Evolutionary conservation across 148 eudicot species (phyloP).

Genomic region (Rhododendron ferrugineum): DNA sequence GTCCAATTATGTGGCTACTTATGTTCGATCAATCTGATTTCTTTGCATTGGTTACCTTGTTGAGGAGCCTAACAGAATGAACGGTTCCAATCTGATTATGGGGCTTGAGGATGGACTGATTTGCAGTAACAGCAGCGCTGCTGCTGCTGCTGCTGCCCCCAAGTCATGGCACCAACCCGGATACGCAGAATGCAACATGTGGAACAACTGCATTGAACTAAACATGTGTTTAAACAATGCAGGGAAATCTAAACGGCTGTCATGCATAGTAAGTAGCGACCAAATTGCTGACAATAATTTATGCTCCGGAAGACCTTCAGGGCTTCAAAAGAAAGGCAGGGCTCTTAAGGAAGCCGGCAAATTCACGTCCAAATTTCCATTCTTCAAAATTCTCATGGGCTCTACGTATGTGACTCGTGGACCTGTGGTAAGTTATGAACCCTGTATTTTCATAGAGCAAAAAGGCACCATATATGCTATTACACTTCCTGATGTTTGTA

Average conservation of each 20-base stretch:
- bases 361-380: neutral
- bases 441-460: neutral
- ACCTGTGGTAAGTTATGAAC: conserved; percentile 1
- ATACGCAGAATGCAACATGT: neutral
- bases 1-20: neutral
- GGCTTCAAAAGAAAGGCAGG: neutral
- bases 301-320: neutral
- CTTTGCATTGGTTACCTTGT: neutral
- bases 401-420: neutral
- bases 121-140: neutral
- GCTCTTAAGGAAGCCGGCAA: neutral
- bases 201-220: neutral
- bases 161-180: neutral
- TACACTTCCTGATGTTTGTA: neutral
- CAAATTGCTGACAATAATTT: neutral
- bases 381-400: neutral
- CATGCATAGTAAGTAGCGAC: neutral
- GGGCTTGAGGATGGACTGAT: neutral
- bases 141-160: neutral
- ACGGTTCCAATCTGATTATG: neutral
- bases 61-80: neutral
- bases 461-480: neutral
- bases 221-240: neutral
- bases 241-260: neutral
- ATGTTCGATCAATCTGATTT: neutral